A percentile compares a stretch with the other conserved stretches of the same genome.
Conservation (phyloP, 305 asterid genomes). For the Fraxinus albicans region DNA sequence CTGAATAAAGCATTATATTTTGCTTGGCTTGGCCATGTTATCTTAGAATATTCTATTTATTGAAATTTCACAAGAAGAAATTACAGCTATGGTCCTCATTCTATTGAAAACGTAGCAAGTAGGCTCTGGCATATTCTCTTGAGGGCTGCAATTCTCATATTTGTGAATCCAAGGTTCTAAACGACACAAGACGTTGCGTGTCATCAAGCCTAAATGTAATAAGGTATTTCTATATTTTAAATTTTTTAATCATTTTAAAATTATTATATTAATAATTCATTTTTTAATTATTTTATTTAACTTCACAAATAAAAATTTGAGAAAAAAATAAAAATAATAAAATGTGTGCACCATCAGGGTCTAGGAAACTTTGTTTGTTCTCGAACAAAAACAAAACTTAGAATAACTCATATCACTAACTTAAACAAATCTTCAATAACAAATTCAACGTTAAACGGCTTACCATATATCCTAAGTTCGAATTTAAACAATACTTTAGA, state of each 20-base stretch:
- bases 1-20: not conserved
- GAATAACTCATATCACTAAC: not conserved
- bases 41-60: not conserved
- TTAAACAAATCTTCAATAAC: not conserved
- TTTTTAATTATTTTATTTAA: no score
- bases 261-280: not conserved
- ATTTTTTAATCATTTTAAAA: not conserved
- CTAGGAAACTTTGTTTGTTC: not conserved
- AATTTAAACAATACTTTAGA: not conserved
- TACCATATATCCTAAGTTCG: not conserved
- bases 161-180: not conserved
- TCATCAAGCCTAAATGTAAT: not conserved
- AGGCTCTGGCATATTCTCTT: not conserved
- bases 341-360: not conserved
- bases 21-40: slow-evolving; percentile 2
- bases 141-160: not conserved
- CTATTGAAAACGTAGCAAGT: not conserved
- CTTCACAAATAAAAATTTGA: not conserved
- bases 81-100: not conserved
- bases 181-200: not conserved
- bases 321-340: not conserved
- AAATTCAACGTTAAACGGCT: not conserved
- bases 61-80: not conserved
- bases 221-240: not conserved
- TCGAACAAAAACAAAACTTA: not conserved